These are phyloP conservation scores for Fabrea salina DNA, from an alignment of 169 alveolate genomes.

Conservation along the genomic window DNA sequence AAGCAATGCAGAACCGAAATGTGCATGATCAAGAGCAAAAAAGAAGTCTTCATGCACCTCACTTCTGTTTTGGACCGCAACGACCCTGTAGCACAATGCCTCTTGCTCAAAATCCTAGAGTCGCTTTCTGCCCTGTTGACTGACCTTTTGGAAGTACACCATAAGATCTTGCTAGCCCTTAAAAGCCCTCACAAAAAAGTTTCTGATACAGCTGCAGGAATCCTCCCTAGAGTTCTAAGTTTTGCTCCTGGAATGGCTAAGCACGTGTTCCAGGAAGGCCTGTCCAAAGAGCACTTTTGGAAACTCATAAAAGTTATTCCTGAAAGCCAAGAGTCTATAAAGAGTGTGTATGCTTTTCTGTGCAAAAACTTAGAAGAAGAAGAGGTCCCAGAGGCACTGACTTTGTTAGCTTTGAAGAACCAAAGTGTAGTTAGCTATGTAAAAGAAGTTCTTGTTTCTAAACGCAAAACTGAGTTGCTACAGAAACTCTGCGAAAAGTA, in stretches of 20 bases:
- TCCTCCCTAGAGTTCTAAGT: background rate
- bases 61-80: conserved; percentile 8
- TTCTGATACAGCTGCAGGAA: background rate
- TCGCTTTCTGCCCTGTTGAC: conserved; percentile 11
- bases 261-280: conserved; percentile 11
- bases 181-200: conserved; percentile 5
- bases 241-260: background rate
- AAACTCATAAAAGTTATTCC: background rate
- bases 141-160: conserved; percentile 22
- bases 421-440: background rate
- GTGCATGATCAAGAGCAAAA: conserved; percentile 22
- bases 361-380: background rate
- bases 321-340: background rate
- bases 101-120: conserved; percentile 9
- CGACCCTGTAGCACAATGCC: conserved; percentile 22
- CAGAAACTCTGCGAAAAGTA: background rate
- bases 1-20: conserved; percentile 25
- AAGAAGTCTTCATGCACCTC: background rate
- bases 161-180: background rate
- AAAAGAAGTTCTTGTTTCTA: background rate
- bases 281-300: background rate
- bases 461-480: background rate
- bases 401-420: background rate
- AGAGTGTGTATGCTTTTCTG: conserved; percentile 13
- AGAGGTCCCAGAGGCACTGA: background rate